Evolutionary conservation across 257 asterid species (phyloP).

Genomic region (Hygrophila difformis): DNA sequence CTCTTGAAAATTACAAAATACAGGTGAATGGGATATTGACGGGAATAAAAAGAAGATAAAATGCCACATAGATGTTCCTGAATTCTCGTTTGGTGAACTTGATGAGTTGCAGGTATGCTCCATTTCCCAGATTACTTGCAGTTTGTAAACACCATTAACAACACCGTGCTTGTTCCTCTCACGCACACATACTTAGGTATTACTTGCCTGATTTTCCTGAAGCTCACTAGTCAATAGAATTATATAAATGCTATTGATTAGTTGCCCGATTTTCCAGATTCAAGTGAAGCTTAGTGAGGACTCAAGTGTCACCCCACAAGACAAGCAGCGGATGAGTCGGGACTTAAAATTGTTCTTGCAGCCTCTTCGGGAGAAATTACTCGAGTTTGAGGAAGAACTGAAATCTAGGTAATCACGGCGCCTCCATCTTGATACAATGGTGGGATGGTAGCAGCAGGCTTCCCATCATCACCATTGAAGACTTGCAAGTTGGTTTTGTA

Average conservation of each 20-base stretch:
- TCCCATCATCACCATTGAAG: too few relatives aligned
- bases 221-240: too few relatives aligned
- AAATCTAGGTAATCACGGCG: slow-evolving; percentile 36
- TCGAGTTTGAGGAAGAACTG: slow-evolving; percentile 72
- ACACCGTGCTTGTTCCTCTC: too few relatives aligned
- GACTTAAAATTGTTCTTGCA: slow-evolving; percentile 51
- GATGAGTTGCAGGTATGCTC: slow-evolving; percentile 80
- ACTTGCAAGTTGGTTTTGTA: too few relatives aligned
- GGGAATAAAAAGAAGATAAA: slow-evolving; percentile 60
- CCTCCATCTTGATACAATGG: too few relatives aligned
- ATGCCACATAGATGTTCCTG: slow-evolving; percentile 64
- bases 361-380: slow-evolving; percentile 59
- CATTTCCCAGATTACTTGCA: too few relatives aligned
- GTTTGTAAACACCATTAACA: too few relatives aligned
- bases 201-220: too few relatives aligned
- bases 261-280: too few relatives aligned
- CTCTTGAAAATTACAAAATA: neutral
- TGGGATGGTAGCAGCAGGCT: too few relatives aligned
- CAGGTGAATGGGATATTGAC: slow-evolving; percentile 85
- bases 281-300: slow-evolving; percentile 58
- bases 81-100: slow-evolving; percentile 88
- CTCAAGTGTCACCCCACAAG: slow-evolving; percentile 46
- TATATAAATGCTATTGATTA: too few relatives aligned
- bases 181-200: too few relatives aligned
- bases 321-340: slow-evolving; percentile 37